Evolutionary conservation across 1,139 yeast genomes (phyloP), one percentile per base, ranked within the genome.

Genomic region (Debaryomyces coudertii): DNA sequence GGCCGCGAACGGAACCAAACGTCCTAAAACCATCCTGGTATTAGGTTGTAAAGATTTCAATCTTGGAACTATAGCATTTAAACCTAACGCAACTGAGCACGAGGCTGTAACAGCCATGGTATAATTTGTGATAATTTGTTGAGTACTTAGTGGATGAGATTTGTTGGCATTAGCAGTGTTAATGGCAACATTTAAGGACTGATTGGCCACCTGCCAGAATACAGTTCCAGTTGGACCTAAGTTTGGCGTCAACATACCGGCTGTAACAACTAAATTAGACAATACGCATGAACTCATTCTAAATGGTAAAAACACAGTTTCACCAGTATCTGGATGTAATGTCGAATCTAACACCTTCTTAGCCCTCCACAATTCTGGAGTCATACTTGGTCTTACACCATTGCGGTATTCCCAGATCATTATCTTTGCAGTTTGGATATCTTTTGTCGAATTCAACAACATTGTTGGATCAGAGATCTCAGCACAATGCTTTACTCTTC

Each of bases 191-290:
- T 93, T 93, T 54, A 93, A 77, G 29, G 96, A 87, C 70, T 93
- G 99, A 69, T 93, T 93, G 24, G 97, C 96, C 63, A 93, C 83
- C 69, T 93, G 99, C 99, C 99, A 93, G 68, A 93, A 90, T 25
- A 90, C 66, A 0, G 98, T 92, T 23, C 99, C 99, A 0, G 80
- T 83, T 8, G 93, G 85, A 11, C 96, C 95, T 61, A 93, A 67
- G 51, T 88, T 88, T 5, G 99, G 99, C 1, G 97, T 92, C 58
- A 93, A 79, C 99, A 93, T 93, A 55, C 99, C 99, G 3, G 89
- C 92, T 9, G 99, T 93, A 42, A 93, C 98, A 22, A 93, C 93
- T 66, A 93, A 72, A 66, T 93, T 93, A 11, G 97, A 89, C 48
- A 93, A 74, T 16, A 93, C 99, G 71, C 95, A 90, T 29, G 95